Base-by-base conservation (phyloP, 257 asterid genomes). In the Gynochthodes officinalis region DNA sequence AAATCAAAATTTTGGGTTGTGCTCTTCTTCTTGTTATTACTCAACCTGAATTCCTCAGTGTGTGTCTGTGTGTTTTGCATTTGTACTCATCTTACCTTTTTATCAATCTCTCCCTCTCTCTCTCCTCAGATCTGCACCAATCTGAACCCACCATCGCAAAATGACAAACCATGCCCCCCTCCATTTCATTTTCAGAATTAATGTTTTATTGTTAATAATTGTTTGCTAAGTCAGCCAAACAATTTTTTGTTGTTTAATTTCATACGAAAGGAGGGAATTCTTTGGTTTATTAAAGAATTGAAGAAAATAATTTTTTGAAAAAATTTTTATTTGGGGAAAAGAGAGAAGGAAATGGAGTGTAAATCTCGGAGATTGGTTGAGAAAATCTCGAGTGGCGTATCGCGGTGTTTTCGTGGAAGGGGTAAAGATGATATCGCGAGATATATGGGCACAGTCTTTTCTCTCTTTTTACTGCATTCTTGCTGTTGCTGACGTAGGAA, bases 51-150 rank as follows among this genome's bases (percentile, higher is more conserved):
- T 52, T 67, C n/a, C 28, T n/a, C n/a, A n/a, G n/a, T 69, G 33
- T 60, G 59, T 57, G 74, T 37, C 74, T 64, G 63, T 59, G 44
- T 58, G 63, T 48, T 44, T 58, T 43, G 71, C 9, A 55, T 62
- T 37, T 48, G 62, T 57, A 55, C 73, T 67, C 57, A 67, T 57
- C 69, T 58, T 40, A 18, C 49, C 67, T 27, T 27, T 28, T 46
- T 28, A n/a, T n/a, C n/a, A n/a, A n/a, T n/a, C n/a, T n/a, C n/a
- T n/a, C n/a, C 13, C 16, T 66, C 23, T 55, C 61, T 62, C 66
- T 37, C 46, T 37, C 77, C 15, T 50, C 57, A 43, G 42, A 78
- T 69, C 27, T 60, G 61, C 63, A 61, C 75, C 72, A 68, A 60
- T 61, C 70, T 42, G 33, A 21, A 18, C 28, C 39, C 48, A 28